Evolutionary conservation across 345 rosid genomes (phyloP), one percentile per base, ranked within the genome.

Genomic region (Linum tenue): DNA sequence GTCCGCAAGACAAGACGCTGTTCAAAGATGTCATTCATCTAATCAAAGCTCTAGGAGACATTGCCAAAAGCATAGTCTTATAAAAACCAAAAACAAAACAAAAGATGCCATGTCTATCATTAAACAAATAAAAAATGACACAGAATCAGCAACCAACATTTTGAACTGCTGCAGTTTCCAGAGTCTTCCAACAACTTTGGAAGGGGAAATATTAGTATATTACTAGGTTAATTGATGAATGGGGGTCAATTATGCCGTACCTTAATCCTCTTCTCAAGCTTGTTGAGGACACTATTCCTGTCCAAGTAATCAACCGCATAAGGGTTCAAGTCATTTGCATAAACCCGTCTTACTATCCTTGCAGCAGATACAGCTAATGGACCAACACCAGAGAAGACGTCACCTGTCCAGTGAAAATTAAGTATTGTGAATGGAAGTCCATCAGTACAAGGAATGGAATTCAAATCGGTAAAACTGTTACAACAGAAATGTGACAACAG

Each of bases 241-340:
- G 42, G 40, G 48, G 62, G 48, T 62, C 17, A 66, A 14, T 35
- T 57, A 55, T 37, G 56, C 57, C 50, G 53, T 78, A 90, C 94
- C 91, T 81, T 70, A 43, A 89, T 77, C 75, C 84, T 87, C 77
- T 71, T 82, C 78, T 87, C 97, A 37, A 87, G 82, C 80, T 82
- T 86, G 83, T 92, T 87, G 41, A 87, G 82, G 60, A 86, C 85
- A 62, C 80, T 76, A 70, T 89, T 89, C 71, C 81, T 87, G 69
- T 81, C 90, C 78, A 92, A 69, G 71, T 83, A 87, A 60, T 92
- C 90, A 62, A 92, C 81, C 5, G 95, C 98, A 64, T 63, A 67
- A 51, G 97, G 97, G 69, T 89, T 92, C 80, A 92, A 79, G 76
- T 92, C 95, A 82, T 92, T 92, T 71, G 98, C 97, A 65, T 81